Percentiles rank a stretch among this genome's conserved stretches.
These are phyloP conservation scores for Populus nigra DNA, from an alignment of 345 rosid genomes.

Conservation along the genomic window DNA sequence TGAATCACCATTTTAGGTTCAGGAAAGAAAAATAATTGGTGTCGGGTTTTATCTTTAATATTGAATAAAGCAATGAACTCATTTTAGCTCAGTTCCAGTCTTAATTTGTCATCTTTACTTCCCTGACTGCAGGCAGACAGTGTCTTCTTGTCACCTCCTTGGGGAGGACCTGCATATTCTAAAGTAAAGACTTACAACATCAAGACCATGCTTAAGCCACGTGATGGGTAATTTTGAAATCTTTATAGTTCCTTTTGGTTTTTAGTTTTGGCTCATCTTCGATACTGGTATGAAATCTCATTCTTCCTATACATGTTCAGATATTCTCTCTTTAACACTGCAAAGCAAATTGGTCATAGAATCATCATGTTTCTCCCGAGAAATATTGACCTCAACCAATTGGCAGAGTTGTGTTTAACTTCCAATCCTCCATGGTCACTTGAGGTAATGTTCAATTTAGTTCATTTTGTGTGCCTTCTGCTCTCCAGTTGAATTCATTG, in stretches of 20 bases:
- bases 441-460: slow-evolving; percentile 43
- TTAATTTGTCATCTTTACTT: slow-evolving; percentile 5
- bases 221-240: slow-evolving; percentile 56
- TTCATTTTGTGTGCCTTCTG: neutral
- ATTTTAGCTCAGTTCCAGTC: neutral
- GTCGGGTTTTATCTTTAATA: neutral
- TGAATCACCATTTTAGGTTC: neutral
- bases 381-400: slow-evolving; percentile 70
- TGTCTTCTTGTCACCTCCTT: slow-evolving; percentile 89
- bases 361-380: slow-evolving; percentile 89
- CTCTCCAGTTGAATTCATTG: no score
- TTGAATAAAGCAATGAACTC: no score
- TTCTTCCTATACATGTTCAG: slow-evolving; percentile 44
- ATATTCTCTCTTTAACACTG: slow-evolving; percentile 55
- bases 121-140: slow-evolving; percentile 58
- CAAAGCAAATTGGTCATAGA: slow-evolving; percentile 55
- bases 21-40: neutral
- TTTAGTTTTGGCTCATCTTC: neutral
- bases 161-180: slow-evolving; percentile 93
- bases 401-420: slow-evolving; percentile 75
- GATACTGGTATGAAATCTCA: neutral
- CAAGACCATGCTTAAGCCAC: slow-evolving; percentile 82
- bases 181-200: slow-evolving; percentile 63
- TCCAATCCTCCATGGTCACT: slow-evolving; percentile 61
- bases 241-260: slow-evolving; percentile 4